Conservation (phyloP, 1,284 basidiomycete species). For the Xerocomus minutiporus region DNA sequence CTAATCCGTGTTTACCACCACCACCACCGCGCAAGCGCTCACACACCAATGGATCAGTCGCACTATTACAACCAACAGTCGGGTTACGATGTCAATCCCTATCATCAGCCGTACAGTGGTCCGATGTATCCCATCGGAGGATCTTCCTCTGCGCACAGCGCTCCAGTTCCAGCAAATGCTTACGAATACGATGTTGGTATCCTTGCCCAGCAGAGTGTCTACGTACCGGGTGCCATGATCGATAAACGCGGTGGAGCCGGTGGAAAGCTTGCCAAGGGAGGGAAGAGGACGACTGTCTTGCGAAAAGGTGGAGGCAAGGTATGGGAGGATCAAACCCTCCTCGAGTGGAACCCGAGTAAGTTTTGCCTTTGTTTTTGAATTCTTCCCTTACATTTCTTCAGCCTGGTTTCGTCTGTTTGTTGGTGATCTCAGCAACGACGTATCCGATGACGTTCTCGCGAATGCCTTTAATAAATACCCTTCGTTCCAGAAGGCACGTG, state of each 20-base stretch:
- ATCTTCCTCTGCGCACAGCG: conserved; percentile 61
- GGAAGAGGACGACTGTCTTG: conserved; percentile 90
- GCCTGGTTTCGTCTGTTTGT: conserved; percentile 98
- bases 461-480: conserved; percentile 91
- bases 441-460: conserved; percentile 89
- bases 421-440: conserved; percentile 97
- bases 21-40: not conserved
- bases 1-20: not conserved
- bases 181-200: conserved; percentile 88
- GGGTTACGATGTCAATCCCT: conserved; percentile 65
- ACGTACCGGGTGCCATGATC: conserved; percentile 83
- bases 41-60: conserved; percentile 25
- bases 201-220: conserved; percentile 81
- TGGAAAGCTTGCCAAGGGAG: conserved; percentile 81
- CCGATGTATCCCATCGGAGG: conserved; percentile 65
- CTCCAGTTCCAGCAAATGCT: conserved; percentile 83
- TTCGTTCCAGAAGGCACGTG: conserved; percentile 91
- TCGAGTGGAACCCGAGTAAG: conserved; percentile 97
- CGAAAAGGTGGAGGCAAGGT: conserved; percentile 92
- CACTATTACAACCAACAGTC: conserved; percentile 41
- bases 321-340: conserved; percentile 96
- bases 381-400: conserved; percentile 31
- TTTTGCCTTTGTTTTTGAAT: conserved; percentile 14
- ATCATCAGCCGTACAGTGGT: conserved; percentile 73
- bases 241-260: conserved; percentile 81